A percentile compares a stretch with the other conserved stretches of the same genome.
Evolutionary conservation across 495 filamentous ascomycete genomes (phyloP).

Genomic region (Aspergillus egyptiacus): DNA sequence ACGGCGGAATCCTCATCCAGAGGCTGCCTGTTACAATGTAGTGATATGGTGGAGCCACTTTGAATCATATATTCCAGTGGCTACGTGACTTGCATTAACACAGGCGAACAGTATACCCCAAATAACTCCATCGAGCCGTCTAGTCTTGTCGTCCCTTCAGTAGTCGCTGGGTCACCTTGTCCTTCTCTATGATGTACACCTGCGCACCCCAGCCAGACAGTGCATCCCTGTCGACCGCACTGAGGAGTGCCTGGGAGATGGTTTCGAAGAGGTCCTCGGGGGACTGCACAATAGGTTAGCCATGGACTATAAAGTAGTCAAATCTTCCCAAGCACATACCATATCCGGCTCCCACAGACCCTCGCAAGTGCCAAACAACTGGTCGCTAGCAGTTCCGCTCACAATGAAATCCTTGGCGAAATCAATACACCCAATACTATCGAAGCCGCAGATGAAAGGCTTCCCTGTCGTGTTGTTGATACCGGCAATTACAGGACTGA

Average conservation of each 20-base stretch:
- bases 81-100: slow-evolving; percentile 7
- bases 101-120: slow-evolving; percentile 11
- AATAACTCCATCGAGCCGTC: slow-evolving; percentile 15
- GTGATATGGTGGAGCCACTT: slow-evolving; percentile 18
- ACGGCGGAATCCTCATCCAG: too few species aligned
- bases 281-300: slow-evolving; percentile 47
- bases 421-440: slow-evolving; percentile 98
- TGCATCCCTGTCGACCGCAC: slow-evolving; percentile 92
- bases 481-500: slow-evolving; percentile 88
- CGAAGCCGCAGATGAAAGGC: slow-evolving; percentile 98
- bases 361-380: slow-evolving; percentile 98
- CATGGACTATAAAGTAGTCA: neutral
- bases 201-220: slow-evolving; percentile 97
- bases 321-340: slow-evolving; percentile 43
- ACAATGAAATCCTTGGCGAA: slow-evolving; percentile 99
- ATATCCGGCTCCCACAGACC: slow-evolving; percentile 96
- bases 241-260: slow-evolving; percentile 92
- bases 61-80: slow-evolving; percentile 17
- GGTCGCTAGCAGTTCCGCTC: slow-evolving; percentile 88
- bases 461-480: slow-evolving; percentile 85
- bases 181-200: slow-evolving; percentile 99
- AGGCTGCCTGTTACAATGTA: too few species aligned
- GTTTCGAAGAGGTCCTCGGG: slow-evolving; percentile 98
- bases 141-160: slow-evolving; percentile 83
- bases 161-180: slow-evolving; percentile 97